These are phyloP conservation scores for Gloeostereum incarnatum DNA, from an alignment of 768 basidiomycete genomes.

Conservation along the genomic window DNA sequence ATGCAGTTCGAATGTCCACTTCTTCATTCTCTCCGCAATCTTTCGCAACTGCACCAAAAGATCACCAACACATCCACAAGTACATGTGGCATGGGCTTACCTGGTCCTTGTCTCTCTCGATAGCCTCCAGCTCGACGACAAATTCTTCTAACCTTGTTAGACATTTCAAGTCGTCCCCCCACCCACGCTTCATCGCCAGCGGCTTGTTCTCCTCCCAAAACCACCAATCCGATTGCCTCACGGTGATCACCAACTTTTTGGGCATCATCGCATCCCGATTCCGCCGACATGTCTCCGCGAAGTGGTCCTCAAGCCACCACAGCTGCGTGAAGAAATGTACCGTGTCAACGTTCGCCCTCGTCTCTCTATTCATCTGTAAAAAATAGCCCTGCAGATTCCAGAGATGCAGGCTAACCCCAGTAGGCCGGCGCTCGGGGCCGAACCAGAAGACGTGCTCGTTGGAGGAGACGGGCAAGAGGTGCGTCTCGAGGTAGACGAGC, in stretches of 20 bases:
- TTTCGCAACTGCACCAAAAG: slow-evolving; percentile 2
- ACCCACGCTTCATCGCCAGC: slow-evolving; percentile 9
- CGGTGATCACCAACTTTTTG: slow-evolving; percentile 9
- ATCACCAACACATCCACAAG: neutral
- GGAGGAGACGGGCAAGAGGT: slow-evolving; percentile 10
- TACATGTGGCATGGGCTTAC: neutral
- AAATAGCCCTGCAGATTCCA: slow-evolving; percentile 9
- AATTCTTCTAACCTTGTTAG: slow-evolving; percentile 10
- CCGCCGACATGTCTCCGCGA: slow-evolving; percentile 1
- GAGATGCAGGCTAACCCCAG: neutral
- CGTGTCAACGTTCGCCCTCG: slow-evolving; percentile 10
- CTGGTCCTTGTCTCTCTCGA: slow-evolving; percentile 14
- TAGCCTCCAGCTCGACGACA: slow-evolving; percentile 15
- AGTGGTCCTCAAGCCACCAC: slow-evolving; percentile 10
- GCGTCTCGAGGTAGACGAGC: slow-evolving; percentile 14
- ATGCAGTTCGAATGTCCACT: neutral
- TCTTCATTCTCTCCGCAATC: slow-evolving; percentile 3
- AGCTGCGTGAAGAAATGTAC: slow-evolving; percentile 14
- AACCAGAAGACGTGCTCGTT: slow-evolving; percentile 17
- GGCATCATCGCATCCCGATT: slow-evolving; percentile 1
- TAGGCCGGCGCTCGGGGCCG: slow-evolving; percentile 5
- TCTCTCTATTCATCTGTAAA: slow-evolving; percentile 8
- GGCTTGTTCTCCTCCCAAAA: slow-evolving; percentile 12
- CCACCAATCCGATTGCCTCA: slow-evolving; percentile 17
- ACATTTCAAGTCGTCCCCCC: slow-evolving; percentile 8